A percentile compares a stretch with the other conserved stretches of the same genome.
Evolutionary conservation across 805 yeast species (phyloP).

Genomic region (Candida xyloterini): DNA sequence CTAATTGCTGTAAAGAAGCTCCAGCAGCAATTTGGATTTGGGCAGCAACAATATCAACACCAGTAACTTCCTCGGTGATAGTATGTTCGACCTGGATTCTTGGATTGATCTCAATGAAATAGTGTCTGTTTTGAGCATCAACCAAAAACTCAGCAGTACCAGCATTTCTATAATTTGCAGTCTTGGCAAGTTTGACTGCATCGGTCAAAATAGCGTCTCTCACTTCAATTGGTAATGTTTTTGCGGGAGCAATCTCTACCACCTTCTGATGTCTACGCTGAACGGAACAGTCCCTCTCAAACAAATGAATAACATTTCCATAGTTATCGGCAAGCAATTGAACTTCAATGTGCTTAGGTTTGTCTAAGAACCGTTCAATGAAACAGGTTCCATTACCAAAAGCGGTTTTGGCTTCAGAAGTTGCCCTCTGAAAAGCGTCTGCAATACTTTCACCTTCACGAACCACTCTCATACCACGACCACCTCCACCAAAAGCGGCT

Average conservation of each 20-base stretch:
- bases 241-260: constrained; percentile 97
- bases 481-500: constrained; percentile 99
- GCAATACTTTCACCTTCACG: constrained; percentile 90
- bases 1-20: constrained; percentile 87
- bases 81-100: constrained; percentile 98
- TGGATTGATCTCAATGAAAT: constrained; percentile 97
- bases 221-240: constrained; percentile 75
- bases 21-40: constrained; percentile 99
- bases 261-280: constrained; percentile 99
- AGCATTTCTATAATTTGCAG: constrained; percentile 91
- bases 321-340: constrained; percentile 90
- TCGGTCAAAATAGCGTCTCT: constrained; percentile 92
- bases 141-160: constrained; percentile 98
- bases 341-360: constrained; percentile 97
- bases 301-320: constrained; percentile 93
- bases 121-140: constrained; percentile 90
- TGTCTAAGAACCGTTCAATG: constrained; percentile 91
- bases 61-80: constrained; percentile 97
- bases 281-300: constrained; percentile 98
- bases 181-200: constrained; percentile 87
- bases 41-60: constrained; percentile 96
- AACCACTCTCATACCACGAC: constrained; percentile 99
- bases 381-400: constrained; percentile 98
- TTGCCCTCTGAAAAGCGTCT: constrained; percentile 92
- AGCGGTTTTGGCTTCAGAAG: constrained; percentile 91